phyloP scores from a whole-genome alignment of 768 basidiomycete species.

The Suillus sp. region DNA sequence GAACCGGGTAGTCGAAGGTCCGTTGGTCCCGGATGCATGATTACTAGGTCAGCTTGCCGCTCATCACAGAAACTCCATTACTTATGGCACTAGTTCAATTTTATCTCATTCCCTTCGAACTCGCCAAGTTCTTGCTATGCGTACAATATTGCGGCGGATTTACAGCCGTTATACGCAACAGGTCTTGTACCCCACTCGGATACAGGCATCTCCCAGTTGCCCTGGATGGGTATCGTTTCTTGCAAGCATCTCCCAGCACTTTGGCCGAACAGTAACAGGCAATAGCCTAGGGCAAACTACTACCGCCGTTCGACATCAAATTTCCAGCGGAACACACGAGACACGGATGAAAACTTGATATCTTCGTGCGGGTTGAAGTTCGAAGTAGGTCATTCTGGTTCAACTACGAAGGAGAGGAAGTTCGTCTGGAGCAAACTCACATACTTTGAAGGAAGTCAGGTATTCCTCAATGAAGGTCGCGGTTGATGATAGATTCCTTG shows the following conservation, averaged over 20 bases:
- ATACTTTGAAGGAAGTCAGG: neutral
- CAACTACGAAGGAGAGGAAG: neutral
- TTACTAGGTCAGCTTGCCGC: too few relatives aligned
- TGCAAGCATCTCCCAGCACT: neutral
- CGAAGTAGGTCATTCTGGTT: neutral
- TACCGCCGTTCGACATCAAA: neutral
- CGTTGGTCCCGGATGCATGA: too few relatives aligned
- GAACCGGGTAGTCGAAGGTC: too few relatives aligned
- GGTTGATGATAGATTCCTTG: neutral
- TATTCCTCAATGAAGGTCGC: neutral
- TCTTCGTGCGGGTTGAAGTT: neutral
- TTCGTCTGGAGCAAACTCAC: neutral
- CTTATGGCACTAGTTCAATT: too few relatives aligned
- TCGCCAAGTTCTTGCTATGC: too few relatives aligned
- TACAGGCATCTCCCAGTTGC: neutral
- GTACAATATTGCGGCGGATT: too few relatives aligned
- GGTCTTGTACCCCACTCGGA: neutral
- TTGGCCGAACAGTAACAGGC: neutral
- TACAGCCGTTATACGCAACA: too few relatives aligned
- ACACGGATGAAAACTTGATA: neutral
- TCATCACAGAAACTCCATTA: too few relatives aligned
- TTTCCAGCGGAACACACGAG: neutral
- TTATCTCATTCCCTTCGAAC: too few relatives aligned
- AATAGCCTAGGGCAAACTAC: neutral
- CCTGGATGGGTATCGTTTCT: neutral